Conservation (phyloP, 169 alveolate species). For the Plasmodium billcollinsi region DNA sequence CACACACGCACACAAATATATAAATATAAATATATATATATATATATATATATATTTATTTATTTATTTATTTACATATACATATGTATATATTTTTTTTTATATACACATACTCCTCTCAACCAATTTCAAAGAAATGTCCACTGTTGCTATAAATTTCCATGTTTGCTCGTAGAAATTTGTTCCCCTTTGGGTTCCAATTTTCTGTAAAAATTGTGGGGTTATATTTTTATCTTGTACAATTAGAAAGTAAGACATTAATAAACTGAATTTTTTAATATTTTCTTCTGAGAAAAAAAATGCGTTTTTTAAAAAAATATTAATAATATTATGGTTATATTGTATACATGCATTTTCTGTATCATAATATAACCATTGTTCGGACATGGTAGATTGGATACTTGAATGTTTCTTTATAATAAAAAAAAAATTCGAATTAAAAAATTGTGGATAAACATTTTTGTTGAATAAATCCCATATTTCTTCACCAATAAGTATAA, state of each 20-base stretch:
- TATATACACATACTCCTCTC: conserved; percentile 13
- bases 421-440: conserved; percentile 45
- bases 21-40: neutral
- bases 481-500: conserved; percentile 57
- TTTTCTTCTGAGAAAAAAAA: conserved; percentile 1
- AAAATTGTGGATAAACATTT: conserved; percentile 4
- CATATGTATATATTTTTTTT: neutral
- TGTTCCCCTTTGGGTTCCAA: conserved; percentile 16
- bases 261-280: neutral
- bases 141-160: conserved; percentile 19
- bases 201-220: conserved; percentile 40
- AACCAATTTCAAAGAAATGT: conserved; percentile 18
- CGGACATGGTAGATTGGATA: neutral
- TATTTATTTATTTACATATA: conserved; percentile 2
- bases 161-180: neutral
- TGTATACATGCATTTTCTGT: conserved; percentile 18
- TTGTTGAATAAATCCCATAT: conserved; percentile 18
- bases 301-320: conserved; percentile 24
- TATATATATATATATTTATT: neutral
- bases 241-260: conserved; percentile 35
- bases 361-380: conserved; percentile 6
- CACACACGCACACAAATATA: neutral
- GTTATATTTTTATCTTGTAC: conserved; percentile 11
- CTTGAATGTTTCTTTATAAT: conserved; percentile 11
- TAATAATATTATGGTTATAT: conserved; percentile 19